Conservation (phyloP, 1,139 yeast species). For the Geotrichum citri-aurantii region DNA sequence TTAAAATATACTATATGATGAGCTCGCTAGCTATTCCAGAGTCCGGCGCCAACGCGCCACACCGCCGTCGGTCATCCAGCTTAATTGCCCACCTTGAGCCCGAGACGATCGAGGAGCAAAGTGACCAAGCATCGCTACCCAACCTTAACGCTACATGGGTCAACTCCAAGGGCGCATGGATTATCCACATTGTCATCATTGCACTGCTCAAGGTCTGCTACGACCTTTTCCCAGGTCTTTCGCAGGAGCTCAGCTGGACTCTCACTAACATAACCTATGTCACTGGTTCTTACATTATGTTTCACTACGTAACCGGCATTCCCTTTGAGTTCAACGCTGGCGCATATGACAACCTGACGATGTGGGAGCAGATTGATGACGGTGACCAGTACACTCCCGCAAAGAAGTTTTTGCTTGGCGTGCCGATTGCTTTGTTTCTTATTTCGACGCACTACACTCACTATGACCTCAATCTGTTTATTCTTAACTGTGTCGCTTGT, state of each 20-base stretch:
- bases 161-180: conserved; percentile 89
- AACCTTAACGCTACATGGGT: conserved; percentile 96
- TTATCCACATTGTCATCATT: conserved; percentile 80
- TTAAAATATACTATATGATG: neutral
- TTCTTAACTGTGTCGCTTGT: conserved; percentile 76
- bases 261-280: conserved; percentile 85
- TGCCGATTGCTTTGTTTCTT: conserved; percentile 81
- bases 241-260: conserved; percentile 89
- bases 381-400: conserved; percentile 98
- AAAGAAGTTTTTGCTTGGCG: conserved; percentile 83
- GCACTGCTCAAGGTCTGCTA: conserved; percentile 65
- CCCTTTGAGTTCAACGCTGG: conserved; percentile 97
- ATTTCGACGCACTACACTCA: conserved; percentile 86
- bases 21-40: conserved; percentile 3
- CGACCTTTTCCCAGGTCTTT: conserved; percentile 69
- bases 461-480: conserved; percentile 72
- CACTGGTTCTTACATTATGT: conserved; percentile 90
- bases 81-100: conserved; percentile 81
- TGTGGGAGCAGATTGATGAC: conserved; percentile 99
- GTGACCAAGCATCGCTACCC: conserved; percentile 84
- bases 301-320: conserved; percentile 92
- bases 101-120: conserved; percentile 84
- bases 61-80: conserved; percentile 53
- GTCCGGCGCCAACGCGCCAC: neutral
- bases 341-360: conserved; percentile 89